Base-by-base conservation (phyloP, 2,329 filamentous ascomycete genomes). In the Beauveria sp. region DNA sequence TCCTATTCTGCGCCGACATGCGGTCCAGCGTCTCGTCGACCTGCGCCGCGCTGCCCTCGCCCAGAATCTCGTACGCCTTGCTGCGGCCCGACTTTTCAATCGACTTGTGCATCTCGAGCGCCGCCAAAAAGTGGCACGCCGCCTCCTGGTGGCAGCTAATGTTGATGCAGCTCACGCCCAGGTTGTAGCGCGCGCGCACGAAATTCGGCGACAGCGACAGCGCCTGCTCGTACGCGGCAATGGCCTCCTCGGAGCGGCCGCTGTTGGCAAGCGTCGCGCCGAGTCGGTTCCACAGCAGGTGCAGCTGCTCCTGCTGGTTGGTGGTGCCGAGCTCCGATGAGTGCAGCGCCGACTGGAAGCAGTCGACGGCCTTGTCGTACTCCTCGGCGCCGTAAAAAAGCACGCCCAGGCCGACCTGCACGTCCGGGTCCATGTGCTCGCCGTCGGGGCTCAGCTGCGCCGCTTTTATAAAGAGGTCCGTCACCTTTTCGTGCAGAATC, bases 341-440 rank as follows among this genome's bases (percentile, higher is more conserved):
- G 62, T 91, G 90, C 26, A 99, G 84, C 0, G 96, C 93, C 1
- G 93, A 88, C 61, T 89, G 90, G 83, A 99, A 99, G 80, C 96
- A 99, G 79, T 99, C 94, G 43, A 99, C 93, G 0, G 94, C 94
- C 78, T 99, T 99, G 72, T 94, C 91, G 78, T 97, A 97, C 71
- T 97, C 93, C 75, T 99, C 94, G 34, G 91, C 92, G 56, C 93
- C 94, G 76, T 99, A 99, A 79, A 99, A 97, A 18, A 99, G 84
- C 5, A 99, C 94, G 41, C 96, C 96, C 1, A 99, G 82, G 1
- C 94, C 94, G 62, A 99, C 94, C 76, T 99, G 96, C 8, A 99
- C 94, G 72, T 99, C 94, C 0, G 94, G 94, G 70, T 99, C 96
- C 90, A 99, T 97, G 70, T 94, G 91, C 70, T 92, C 91, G 63